Percentiles rank a stretch among this genome's conserved stretches.
Evolutionary conservation across 169 alveolate genomes (phyloP).

Genomic region (Eimeria sp.): DNA sequence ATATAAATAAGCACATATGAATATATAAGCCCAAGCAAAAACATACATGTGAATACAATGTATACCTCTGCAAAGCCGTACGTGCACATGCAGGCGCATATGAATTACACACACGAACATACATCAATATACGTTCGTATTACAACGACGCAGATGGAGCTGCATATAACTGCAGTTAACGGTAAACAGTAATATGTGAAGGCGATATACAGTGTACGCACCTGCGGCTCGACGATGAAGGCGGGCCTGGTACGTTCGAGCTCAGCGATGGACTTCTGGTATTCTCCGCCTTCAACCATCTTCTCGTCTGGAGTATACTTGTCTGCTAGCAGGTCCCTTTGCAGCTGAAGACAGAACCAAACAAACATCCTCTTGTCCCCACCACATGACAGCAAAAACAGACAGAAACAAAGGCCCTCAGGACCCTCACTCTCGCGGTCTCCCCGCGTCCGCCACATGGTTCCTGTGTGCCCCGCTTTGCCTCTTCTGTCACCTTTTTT

Average conservation of each 20-base stretch:
- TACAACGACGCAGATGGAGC: too few relatives aligned
- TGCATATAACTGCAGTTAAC: too few relatives aligned
- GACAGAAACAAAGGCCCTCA: neutral
- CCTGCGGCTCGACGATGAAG: conserved; percentile 75
- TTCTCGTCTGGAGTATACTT: neutral
- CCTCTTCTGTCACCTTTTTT: neutral
- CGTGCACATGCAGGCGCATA: too few relatives aligned
- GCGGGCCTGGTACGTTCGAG: conserved; percentile 37
- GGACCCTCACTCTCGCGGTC: too few relatives aligned
- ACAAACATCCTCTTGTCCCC: too few relatives aligned
- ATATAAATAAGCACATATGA: too few relatives aligned
- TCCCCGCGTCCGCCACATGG: too few relatives aligned
- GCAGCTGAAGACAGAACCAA: neutral
- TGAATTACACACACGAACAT: too few relatives aligned
- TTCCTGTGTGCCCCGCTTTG: too few relatives aligned
- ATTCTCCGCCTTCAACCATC: neutral
- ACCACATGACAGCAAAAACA: neutral
- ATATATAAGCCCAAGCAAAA: neutral
- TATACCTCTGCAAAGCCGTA: too few relatives aligned
- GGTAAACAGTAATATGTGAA: neutral
- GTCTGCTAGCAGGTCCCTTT: conserved; percentile 29
- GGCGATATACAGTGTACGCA: neutral
- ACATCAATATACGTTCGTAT: too few relatives aligned
- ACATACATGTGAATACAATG: neutral
- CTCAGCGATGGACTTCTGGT: neutral